These are phyloP conservation scores for Phaeosphaeriaceae sp. DNA, from an alignment of 2,329 filamentous ascomycete genomes.

Conservation along the genomic window DNA sequence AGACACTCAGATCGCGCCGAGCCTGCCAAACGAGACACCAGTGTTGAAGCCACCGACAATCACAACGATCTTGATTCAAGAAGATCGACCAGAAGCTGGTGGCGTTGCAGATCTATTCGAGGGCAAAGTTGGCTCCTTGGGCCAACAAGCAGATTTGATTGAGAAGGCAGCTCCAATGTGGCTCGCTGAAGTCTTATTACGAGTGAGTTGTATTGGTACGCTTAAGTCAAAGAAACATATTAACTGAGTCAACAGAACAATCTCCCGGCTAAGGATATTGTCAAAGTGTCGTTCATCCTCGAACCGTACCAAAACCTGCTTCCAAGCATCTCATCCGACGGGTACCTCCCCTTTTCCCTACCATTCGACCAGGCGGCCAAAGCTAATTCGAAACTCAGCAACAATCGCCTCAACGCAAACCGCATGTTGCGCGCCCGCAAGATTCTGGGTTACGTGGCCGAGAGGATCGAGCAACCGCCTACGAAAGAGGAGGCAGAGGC, in stretches of 20 bases:
- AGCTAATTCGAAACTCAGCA: conserved; percentile 57
- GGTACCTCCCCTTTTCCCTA: conserved; percentile 53
- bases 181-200: conserved; percentile 85
- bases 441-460: conserved; percentile 88
- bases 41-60: conserved; percentile 74
- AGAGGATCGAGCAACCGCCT: conserved; percentile 79
- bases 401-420: conserved; percentile 93
- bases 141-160: conserved; percentile 78
- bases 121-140: conserved; percentile 81
- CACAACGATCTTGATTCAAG: conserved; percentile 69
- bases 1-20: conserved; percentile 71
- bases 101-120: conserved; percentile 85
- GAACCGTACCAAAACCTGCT: conserved; percentile 79
- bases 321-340: conserved; percentile 78
- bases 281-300: conserved; percentile 94
- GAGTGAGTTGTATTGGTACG: conserved; percentile 54
- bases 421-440: conserved; percentile 96
- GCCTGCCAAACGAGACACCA: conserved; percentile 75
- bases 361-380: conserved; percentile 30
- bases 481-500: conserved; percentile 64
- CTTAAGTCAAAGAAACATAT: neutral
- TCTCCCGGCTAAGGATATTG: conserved; percentile 84
- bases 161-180: conserved; percentile 89
- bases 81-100: conserved; percentile 67
- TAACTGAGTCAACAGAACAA: conserved; percentile 64